Percentiles rank a stretch among this genome's conserved stretches.
These are phyloP conservation scores for Perkinsus olseni DNA, from an alignment of 169 alveolate species.

Conservation along the genomic window DNA sequence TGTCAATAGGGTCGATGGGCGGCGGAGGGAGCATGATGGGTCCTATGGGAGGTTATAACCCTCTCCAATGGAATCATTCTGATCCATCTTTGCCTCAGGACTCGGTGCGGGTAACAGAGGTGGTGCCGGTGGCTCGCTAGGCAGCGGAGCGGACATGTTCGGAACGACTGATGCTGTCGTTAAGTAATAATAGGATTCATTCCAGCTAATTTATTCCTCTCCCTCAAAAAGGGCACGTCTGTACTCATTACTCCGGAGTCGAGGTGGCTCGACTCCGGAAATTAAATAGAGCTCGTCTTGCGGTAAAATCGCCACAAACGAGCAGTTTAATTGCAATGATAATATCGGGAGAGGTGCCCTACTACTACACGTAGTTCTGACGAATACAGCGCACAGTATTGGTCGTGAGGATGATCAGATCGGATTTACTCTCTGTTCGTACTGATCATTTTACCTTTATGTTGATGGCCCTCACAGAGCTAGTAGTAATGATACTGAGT, in stretches of 20 bases:
- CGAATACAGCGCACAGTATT: too few relatives aligned
- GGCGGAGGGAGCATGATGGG: background rate
- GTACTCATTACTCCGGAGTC: background rate
- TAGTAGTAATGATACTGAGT: too few relatives aligned
- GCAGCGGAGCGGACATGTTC: slow-evolving; percentile 58
- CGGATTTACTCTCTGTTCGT: too few relatives aligned
- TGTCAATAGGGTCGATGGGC: background rate
- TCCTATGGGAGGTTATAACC: background rate
- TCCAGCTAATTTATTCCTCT: background rate
- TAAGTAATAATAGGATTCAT: background rate
- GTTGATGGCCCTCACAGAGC: too few relatives aligned
- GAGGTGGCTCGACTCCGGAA: too few relatives aligned
- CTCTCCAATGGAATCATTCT: background rate
- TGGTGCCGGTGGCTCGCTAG: background rate
- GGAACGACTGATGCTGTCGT: slow-evolving; percentile 84
- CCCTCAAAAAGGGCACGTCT: background rate
- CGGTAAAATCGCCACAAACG: too few relatives aligned
- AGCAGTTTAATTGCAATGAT: too few relatives aligned
- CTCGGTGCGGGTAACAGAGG: background rate
- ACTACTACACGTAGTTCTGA: too few relatives aligned
- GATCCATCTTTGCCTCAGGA: background rate
- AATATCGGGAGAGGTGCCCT: too few relatives aligned
- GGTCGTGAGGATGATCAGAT: too few relatives aligned
- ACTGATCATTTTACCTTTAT: too few relatives aligned
- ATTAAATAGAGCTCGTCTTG: too few relatives aligned